Base-by-base conservation (phyloP, 257 asterid species). In the Nicotiana paniculata region DNA sequence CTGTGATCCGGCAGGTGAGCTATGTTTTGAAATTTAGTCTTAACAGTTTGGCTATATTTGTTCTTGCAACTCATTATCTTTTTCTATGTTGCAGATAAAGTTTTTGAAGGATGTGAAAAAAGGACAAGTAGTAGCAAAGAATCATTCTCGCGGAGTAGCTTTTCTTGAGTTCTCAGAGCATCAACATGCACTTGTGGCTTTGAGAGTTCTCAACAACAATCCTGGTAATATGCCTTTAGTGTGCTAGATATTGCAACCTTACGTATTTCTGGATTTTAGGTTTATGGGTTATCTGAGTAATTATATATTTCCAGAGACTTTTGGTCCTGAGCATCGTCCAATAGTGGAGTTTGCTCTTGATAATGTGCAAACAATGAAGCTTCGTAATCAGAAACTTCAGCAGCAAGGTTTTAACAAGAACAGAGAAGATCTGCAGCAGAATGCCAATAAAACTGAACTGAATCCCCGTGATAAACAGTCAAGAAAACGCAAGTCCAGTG, bases 291-390 rank as follows among this genome's bases (percentile, higher is more conserved):
- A 15, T 75, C 28, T 28, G 63, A 51, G 80, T 35, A 35, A 6
- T 18, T 80, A 33, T 82, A 35, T 77, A 61, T 67, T 28, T 83
- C 69, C 90, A 96, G 98, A 90, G 78, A 90, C 93, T 32, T 96
- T 96, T 88, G 97, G 88, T 83, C 74, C 95, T 21, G 97, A 96
- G 83, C 95, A 88, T 82, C 99, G 98, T 74, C 99, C 99, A 2
- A 94, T 96, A 72, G 97, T 96, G 90, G 99, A 96, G 92, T 96
- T 96, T 90, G 98, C 99, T 76, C 79, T 96, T 76, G 98, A 96
- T 82, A 92, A 94, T 81, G 92, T 91, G 88, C 97, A 92, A 80
- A 94, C 87, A 82, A 84, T 96, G 90, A 92, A 90, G 91, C 95
- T 61, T 63, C 95, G 97, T 57, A 83, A 90, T 62, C 93, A 92